Conservation (phyloP, 139 green algal genomes). For the Tetraselmis striata region DNA sequence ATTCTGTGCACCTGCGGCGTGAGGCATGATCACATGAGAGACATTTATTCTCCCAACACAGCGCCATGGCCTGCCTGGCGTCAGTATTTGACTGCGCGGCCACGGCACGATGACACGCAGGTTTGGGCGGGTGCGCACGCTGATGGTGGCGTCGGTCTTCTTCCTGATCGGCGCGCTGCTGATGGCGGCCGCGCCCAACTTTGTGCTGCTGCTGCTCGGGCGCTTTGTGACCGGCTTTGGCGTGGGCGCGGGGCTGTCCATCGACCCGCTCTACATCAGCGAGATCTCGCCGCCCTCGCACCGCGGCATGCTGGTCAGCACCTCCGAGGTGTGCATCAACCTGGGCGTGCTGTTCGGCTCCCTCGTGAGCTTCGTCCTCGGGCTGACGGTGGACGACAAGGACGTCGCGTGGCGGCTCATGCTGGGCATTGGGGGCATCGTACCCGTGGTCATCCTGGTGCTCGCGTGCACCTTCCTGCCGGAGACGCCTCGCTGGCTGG, state of each 20-base stretch:
- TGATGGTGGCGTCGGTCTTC: neutral
- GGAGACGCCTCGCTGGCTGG: constrained; percentile 4
- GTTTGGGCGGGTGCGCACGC: neutral
- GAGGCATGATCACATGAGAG: no score
- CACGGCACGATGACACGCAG: no score
- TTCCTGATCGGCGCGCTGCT: neutral
- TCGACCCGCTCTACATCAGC: constrained; percentile 5
- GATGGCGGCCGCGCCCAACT: neutral
- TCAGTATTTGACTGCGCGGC: no score
- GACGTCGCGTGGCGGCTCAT: neutral
- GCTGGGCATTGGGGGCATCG: neutral
- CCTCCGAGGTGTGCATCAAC: neutral
- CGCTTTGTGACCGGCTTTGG: neutral
- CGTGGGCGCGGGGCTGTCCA: neutral
- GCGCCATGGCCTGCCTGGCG: no score
- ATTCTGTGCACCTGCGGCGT: no score
- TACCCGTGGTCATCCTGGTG: neutral
- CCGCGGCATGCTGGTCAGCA: constrained; percentile 1
- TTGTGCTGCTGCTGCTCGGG: neutral
- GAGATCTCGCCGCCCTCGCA: neutral
- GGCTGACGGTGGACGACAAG: neutral
- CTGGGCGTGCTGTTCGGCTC: neutral
- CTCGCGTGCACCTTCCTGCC: constrained; percentile 4
- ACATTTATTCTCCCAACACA: no score
- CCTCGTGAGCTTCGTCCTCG: neutral